Base-by-base conservation (phyloP, 352 stramenopile genomes). In the Phytophthora ohioensis region DNA sequence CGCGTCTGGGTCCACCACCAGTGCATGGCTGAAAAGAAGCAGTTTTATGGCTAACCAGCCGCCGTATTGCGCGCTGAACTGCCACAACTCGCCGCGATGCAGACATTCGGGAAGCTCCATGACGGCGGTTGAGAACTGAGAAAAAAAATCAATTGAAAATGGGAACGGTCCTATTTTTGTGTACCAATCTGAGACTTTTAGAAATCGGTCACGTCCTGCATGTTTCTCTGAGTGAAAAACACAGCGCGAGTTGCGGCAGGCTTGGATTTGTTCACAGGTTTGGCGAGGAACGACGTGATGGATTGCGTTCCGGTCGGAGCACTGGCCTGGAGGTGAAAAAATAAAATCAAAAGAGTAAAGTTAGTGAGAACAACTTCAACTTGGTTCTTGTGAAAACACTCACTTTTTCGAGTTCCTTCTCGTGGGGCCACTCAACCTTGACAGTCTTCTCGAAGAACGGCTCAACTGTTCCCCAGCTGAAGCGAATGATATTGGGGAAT, bases 401-500 rank as follows among this genome's bases (percentile, higher is more conserved):
- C 43, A 89, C 81, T 75, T 90, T 88, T 10, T 87, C 76, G 7
- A 91, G 75, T 39, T 91, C 81, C 63, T 90, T 89, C 13, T 91
- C 84, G 41, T 91, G 77, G 0, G 81, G 79, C 85, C 85, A 93
- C 46, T 88, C 75, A 49, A 93, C 85, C 52, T 88, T 85, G 2
- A 83, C 72, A 27, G 81, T 78, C 32, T 87, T 89, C 4, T 66
- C 59, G 27, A 83, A 54, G 31, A 86, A 90, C 31, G 81, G 81
- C 34, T 90, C 84, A 17, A 93, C 46, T 0, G 94, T 97, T 21
- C 85, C 88, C 95, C 95, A 98, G 56, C 87, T 97, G 77, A 98
- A 98, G 46, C 95, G 84, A 35, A 98, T 88, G 55, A 98, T 91
- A 70, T 97, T 94, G 4, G 93, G 91, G 77, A 92, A 98, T 4